Percentiles rank a stretch among this genome's conserved stretches.
Conservation (phyloP, 768 basidiomycete genomes). For the Rhizopogon vulgaris region DNA sequence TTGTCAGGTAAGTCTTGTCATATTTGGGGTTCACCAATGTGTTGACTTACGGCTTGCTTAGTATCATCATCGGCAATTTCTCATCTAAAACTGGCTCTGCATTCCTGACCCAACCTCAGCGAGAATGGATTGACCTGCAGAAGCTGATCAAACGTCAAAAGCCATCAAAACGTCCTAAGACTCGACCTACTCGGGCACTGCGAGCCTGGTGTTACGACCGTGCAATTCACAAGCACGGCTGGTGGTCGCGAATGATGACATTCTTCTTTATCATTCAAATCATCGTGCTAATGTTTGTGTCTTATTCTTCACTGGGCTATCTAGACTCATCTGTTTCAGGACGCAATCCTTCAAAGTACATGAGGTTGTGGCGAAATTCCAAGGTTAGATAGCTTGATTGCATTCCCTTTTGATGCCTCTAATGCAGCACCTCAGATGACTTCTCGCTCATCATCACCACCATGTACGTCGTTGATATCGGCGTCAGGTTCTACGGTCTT, state of each 20-base stretch:
- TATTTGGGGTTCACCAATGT: not conserved
- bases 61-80: slow-evolving; percentile 96
- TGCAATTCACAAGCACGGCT: slow-evolving; percentile 87
- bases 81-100: slow-evolving; percentile 81
- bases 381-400: slow-evolving; percentile 37
- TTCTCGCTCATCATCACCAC: slow-evolving; percentile 72
- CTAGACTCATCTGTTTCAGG: slow-evolving; percentile 36
- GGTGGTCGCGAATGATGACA: slow-evolving; percentile 84
- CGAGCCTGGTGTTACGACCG: slow-evolving; percentile 89
- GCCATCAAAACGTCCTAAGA: slow-evolving; percentile 76
- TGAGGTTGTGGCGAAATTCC: slow-evolving; percentile 42
- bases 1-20: slow-evolving; percentile 63
- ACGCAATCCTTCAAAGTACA: slow-evolving; percentile 67
- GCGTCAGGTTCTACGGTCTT: slow-evolving; percentile 74
- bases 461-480: slow-evolving; percentile 71
- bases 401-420: slow-evolving; percentile 6
- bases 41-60: slow-evolving; percentile 23
- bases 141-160: slow-evolving; percentile 82
- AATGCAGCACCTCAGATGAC: slow-evolving; percentile 41
- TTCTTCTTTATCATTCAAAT: slow-evolving; percentile 77
- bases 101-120: slow-evolving; percentile 77
- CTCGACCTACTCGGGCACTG: slow-evolving; percentile 45
- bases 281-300: slow-evolving; percentile 67
- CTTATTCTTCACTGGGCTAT: not conserved
- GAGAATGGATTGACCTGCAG: slow-evolving; percentile 91